Base-by-base conservation (phyloP, 1,284 basidiomycete species). In the Peniophora sp. region DNA sequence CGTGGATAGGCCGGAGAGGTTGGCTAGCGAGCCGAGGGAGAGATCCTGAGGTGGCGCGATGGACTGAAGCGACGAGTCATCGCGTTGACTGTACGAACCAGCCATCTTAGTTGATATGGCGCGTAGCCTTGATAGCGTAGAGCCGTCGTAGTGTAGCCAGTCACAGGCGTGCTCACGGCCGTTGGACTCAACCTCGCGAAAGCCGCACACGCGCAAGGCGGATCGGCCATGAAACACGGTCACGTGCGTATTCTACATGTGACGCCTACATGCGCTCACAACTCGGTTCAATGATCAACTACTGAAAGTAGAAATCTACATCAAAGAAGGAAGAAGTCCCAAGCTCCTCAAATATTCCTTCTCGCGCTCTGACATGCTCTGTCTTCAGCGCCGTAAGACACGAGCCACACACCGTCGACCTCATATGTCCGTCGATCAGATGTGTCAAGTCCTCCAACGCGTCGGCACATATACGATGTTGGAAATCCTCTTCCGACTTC, bases 1-100 rank as follows among this genome's bases (percentile, higher is more conserved):
- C 0, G 81, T 81, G 5, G 76, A 77, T 58, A 81, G 74, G n/a
- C 69, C 72, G 10, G 75, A 75, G 39, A 41, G 8, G 38, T 41
- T 41, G 5, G 69, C 67, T 16, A 81, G 64, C 2, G 81, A 83
- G 47, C 77, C 79, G 0, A 85, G 69, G 2, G 83, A 85, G 38
- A 86, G 64, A 58, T 86, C 84, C 12, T 78, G 79, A 5, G 38
- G 38, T 17, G 38, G 46, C 77, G 75, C 0, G 19, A 41, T n/a
- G 19, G 38, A 41, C 38, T 41, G 38, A 5, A 41, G 16, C 19
- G 38, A 41, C n/a, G 38, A n/a, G n/a, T 41, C 38, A 20, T 20
- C 38, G 16, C 38, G 38, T n/a, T 41, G 38, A 16, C n/a, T 17
- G 38, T 17, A 41, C 5, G 5, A 8, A 5, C n/a, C 16, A 20